A percentile compares a stretch with the other conserved stretches of the same genome.
Conservation (phyloP, 208 protist genomes). For the Crithidia sp. region DNA sequence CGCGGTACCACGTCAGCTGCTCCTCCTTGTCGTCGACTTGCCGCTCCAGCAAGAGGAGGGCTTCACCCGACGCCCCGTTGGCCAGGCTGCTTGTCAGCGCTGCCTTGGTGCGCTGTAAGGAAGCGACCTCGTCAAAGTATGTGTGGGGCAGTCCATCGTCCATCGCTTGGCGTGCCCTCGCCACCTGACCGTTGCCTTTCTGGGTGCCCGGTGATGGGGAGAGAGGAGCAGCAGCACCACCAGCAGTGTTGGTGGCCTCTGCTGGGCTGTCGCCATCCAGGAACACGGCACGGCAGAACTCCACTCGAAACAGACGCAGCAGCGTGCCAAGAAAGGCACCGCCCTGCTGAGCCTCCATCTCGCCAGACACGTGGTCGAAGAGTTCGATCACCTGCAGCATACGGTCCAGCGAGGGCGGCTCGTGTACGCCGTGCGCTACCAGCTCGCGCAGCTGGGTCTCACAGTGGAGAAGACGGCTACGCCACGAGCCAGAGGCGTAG, state of each 20-base stretch:
- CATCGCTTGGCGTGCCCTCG: background rate
- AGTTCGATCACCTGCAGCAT: slow-evolving; percentile 57
- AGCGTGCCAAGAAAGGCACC: slow-evolving; percentile 62
- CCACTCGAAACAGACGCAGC: slow-evolving; percentile 82
- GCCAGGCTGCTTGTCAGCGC: slow-evolving; percentile 56
- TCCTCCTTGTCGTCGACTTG: slow-evolving; percentile 60
- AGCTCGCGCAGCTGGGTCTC: slow-evolving; percentile 84
- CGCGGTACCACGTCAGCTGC: slow-evolving; percentile 62
- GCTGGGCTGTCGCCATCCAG: slow-evolving; percentile 4
- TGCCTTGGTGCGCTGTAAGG: slow-evolving; percentile 73
- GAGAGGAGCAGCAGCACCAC: background rate
- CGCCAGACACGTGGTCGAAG: slow-evolving; percentile 63
- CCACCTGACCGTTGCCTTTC: background rate
- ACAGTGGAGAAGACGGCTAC: slow-evolving; percentile 75
- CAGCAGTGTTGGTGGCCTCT: background rate
- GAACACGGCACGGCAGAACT: slow-evolving; percentile 88
- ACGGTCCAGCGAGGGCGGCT: slow-evolving; percentile 51
- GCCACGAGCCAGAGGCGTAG: slow-evolving; percentile 54
- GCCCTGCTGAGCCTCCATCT: slow-evolving; percentile 48
- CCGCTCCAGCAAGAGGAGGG: slow-evolving; percentile 52
- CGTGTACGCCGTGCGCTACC: slow-evolving; percentile 45
- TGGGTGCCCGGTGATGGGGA: background rate
- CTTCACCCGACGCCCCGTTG: slow-evolving; percentile 58
- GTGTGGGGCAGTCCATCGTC: slow-evolving; percentile 32
- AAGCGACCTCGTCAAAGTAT: slow-evolving; percentile 83